Evolutionary conservation across 2,329 filamentous ascomycete genomes (phyloP), one percentile per base, ranked within the genome.

Genomic region (Cladosporium sp.): DNA sequence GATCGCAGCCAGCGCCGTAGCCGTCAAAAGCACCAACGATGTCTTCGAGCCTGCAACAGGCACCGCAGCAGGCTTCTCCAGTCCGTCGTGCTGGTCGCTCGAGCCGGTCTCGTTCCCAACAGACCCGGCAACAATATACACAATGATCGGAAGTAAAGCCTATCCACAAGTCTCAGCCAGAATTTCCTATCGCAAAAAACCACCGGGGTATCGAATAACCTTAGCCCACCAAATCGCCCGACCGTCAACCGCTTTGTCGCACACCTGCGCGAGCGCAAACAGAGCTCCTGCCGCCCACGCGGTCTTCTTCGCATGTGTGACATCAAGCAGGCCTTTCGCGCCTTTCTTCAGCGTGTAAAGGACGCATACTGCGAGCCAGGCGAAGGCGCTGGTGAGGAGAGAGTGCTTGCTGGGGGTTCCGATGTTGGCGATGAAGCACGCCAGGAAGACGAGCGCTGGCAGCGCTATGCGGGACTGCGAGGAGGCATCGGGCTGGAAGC

Each of bases 171-270:
- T 58, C 58, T 59, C 60, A 62, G 62, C 56, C 57, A 57, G 52
- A 53, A 52, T 50, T 54, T 51, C 32, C 11, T 50, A 45, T 13
- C 39, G 30, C 22, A n/a, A n/a, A n/a, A 29, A 32, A 24, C 45
- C 37, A 18, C 45, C 37, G 12, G 38, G 18, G 11, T 38, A 59
- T 39, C 15, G 19, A 47, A 53, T 56, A 54, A 75, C 73, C 70
- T 76, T 74, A 18, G 69, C 69, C 64, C 70, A 69, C 67, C 71
- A 70, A n/a, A 73, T 66, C 36, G 68, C 69, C 53, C 68, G 63
- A 45, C 67, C 68, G 54, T 73, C 70, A 55, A 68, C 67, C n/a
- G 71, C 68, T 48, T 72, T 58, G 54, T 75, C 72, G 62, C 73
- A 74, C 32, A 75, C 62, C 34, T 64, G 62, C 19, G 70, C 64